Conservation (phyloP, 1,139 yeast genomes). For the Kluyveromyces sp. region DNA sequence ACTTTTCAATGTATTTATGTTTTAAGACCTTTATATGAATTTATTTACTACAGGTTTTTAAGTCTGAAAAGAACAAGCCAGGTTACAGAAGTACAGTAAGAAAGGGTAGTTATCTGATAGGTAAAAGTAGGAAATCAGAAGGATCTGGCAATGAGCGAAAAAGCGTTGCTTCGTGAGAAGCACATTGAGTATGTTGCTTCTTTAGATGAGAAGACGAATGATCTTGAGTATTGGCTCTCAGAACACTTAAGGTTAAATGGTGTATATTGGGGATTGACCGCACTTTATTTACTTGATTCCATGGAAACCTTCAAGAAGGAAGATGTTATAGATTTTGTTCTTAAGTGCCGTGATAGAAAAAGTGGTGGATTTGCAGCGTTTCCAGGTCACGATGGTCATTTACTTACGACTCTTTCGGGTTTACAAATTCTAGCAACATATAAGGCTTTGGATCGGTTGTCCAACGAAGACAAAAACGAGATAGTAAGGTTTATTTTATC, state of each 20-base stretch:
- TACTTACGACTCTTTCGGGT: slow-evolving; percentile 82
- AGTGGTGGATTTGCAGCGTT: slow-evolving; percentile 87
- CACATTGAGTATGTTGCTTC: slow-evolving; percentile 48
- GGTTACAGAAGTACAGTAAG: no score
- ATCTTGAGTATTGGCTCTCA: slow-evolving; percentile 77
- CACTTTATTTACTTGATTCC: slow-evolving; percentile 55
- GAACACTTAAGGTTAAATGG: slow-evolving; percentile 91
- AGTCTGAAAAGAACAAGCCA: not conserved
- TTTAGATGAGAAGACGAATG: slow-evolving; percentile 44
- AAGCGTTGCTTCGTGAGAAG: slow-evolving; percentile 19
- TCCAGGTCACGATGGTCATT: slow-evolving; percentile 83
- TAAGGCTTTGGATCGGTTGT: slow-evolving; percentile 43
- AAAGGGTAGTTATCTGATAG: not conserved
- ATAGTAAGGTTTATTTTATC: slow-evolving; percentile 43
- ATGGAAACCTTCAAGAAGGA: slow-evolving; percentile 49
- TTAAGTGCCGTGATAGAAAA: slow-evolving; percentile 53
- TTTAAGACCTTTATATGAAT: no score
- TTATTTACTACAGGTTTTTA: not conserved
- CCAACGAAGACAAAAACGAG: slow-evolving; percentile 27
- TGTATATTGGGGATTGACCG: slow-evolving; percentile 89
- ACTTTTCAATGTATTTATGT: no score
- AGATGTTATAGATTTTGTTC: slow-evolving; percentile 60
- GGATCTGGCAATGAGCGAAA: slow-evolving; percentile 3
- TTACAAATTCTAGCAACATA: slow-evolving; percentile 69
- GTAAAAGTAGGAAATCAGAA: not conserved